Percentiles rank a stretch among this genome's conserved stretches.
Evolutionary conservation across 139 green algal genomes (phyloP).

Genomic region (Deuterostichococcus epilithicus): DNA sequence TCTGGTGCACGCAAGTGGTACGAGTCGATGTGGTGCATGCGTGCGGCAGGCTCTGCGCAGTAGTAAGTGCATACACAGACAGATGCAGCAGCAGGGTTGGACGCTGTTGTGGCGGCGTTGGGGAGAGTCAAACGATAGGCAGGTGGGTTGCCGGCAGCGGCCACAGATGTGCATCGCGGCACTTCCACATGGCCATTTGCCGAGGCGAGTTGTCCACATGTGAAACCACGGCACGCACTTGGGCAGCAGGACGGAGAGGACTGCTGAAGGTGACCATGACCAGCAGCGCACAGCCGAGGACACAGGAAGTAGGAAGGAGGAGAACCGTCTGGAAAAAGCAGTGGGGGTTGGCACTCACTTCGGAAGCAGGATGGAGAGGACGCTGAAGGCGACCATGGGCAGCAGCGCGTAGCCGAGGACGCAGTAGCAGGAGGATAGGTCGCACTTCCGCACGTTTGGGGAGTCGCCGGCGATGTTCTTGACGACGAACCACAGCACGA

Average conservation of each 20-base stretch:
- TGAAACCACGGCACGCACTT: not conserved
- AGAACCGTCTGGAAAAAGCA: too few species aligned
- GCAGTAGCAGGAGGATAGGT: constrained; percentile 64
- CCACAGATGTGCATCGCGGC: too few species aligned
- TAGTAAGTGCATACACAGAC: too few species aligned
- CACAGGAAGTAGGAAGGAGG: too few species aligned
- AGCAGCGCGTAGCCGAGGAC: constrained; percentile 85
- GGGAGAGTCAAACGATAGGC: too few species aligned
- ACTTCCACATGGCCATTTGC: too few species aligned
- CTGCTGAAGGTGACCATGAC: constrained; percentile 69
- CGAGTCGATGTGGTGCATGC: too few species aligned
- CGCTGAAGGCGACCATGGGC: constrained; percentile 68
- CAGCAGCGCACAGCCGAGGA: constrained; percentile 84
- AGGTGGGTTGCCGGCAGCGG: too few species aligned
- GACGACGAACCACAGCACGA: constrained; percentile 68
- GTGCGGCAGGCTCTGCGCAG: too few species aligned
- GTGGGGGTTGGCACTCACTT: constrained; percentile 32
- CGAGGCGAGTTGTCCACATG: not conserved
- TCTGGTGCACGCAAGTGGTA: too few species aligned
- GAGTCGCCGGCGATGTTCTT: constrained; percentile 36
- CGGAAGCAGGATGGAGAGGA: constrained; percentile 67
- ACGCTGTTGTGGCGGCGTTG: too few species aligned
- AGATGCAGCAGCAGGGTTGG: too few species aligned
- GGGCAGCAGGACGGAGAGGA: constrained; percentile 39
- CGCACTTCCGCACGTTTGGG: constrained; percentile 47